These are phyloP conservation scores for Mortierella sp. DNA, from an alignment of 371 early-diverging fungal species.

Conservation along the genomic window DNA sequence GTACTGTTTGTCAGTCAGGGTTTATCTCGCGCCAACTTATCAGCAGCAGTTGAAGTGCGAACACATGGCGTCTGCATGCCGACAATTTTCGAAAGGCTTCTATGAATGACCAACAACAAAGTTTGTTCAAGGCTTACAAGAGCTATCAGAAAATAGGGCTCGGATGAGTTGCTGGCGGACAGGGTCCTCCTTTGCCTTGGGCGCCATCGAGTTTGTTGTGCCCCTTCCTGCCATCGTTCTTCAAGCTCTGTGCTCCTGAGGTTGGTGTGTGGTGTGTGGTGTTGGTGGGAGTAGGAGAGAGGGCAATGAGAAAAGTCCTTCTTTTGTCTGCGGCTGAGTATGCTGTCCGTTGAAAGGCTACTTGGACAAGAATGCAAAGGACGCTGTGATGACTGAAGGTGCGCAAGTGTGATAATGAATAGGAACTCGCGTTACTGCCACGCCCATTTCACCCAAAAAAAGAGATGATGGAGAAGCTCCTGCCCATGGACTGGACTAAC, in stretches of 20 bases:
- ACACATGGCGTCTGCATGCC: too few relatives aligned
- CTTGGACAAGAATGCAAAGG: neutral
- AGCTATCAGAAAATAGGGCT: conserved; percentile 50
- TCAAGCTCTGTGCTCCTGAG: neutral
- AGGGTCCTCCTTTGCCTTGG: conserved; percentile 54
- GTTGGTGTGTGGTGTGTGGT: neutral
- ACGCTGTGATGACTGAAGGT: neutral
- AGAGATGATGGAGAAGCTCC: neutral
- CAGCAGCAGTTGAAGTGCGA: too few relatives aligned
- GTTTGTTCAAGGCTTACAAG: conserved; percentile 32
- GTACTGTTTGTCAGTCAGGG: neutral
- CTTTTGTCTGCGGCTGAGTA: neutral
- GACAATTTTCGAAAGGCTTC: too few relatives aligned
- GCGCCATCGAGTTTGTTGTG: conserved; percentile 27
- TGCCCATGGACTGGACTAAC: neutral
- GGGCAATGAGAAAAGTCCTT: neutral
- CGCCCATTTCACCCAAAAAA: conserved; percentile 1
- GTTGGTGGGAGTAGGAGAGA: neutral
- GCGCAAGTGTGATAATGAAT: neutral
- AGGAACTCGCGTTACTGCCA: neutral
- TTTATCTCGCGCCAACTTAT: neutral
- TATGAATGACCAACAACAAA: too few relatives aligned
- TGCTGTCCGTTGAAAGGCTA: neutral
- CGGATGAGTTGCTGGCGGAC: conserved; percentile 54
- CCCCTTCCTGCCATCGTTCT: conserved; percentile 21